phyloP scores from a whole-genome alignment of 2,329 filamentous ascomycete genomes.

The Alternaria atra region DNA sequence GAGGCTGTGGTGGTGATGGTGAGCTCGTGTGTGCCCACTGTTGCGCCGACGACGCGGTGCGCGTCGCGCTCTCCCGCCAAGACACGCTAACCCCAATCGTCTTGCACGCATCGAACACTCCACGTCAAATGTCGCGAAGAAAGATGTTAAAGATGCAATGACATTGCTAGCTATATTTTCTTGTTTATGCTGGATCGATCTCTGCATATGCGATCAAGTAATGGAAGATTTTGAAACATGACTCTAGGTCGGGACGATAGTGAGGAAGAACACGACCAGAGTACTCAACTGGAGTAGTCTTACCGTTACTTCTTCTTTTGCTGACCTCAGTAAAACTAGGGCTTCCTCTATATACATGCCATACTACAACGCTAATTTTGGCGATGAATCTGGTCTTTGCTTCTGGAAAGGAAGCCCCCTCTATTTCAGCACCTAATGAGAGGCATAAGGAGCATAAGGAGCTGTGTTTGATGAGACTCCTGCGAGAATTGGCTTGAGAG shows the following conservation, averaged over 20 bases:
- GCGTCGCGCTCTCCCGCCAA: slow-evolving; percentile 36
- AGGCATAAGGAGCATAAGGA: neutral
- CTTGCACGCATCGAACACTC: neutral
- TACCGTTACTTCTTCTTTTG: neutral
- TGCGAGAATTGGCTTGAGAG: too few species aligned
- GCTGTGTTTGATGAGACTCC: too few species aligned
- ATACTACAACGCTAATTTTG: neutral
- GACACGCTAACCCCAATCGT: neutral
- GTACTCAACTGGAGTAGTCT: neutral
- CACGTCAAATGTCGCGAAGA: neutral
- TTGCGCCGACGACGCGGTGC: slow-evolving; percentile 32
- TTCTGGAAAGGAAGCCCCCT: neutral
- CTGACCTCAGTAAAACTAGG: neutral
- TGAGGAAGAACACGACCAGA: too few species aligned
- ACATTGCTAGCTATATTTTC: neutral
- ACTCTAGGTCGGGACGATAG: too few species aligned
- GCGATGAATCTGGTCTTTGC: neutral
- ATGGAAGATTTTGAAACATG: too few species aligned
- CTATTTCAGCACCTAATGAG: neutral
- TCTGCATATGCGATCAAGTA: too few species aligned
- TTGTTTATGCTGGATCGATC: too few species aligned
- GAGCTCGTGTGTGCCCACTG: slow-evolving; percentile 16
- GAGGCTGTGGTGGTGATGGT: slow-evolving; percentile 18
- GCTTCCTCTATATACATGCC: neutral
- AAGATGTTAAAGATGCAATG: neutral